These are phyloP conservation scores for Castanea mollissima DNA, from an alignment of 306 rosid genomes.

Conservation along the genomic window DNA sequence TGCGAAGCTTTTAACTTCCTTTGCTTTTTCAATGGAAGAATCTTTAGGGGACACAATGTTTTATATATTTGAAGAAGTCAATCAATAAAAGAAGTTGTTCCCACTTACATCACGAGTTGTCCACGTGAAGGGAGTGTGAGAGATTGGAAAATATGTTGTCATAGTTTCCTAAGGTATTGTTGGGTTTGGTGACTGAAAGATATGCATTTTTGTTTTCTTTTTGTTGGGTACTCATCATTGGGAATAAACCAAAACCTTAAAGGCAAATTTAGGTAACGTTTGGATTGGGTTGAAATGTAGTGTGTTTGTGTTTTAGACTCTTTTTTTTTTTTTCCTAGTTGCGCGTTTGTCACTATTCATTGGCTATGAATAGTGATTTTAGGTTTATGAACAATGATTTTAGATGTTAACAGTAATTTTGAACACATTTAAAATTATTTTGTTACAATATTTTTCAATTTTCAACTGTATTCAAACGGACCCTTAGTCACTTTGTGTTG, in stretches of 20 bases:
- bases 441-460: too few species aligned
- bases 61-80: slow-evolving; percentile 12
- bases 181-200: slow-evolving; percentile 37
- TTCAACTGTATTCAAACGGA: too few species aligned
- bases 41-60: background rate
- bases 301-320: too few species aligned
- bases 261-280: background rate
- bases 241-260: slow-evolving; percentile 17
- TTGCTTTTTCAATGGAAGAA: slow-evolving; percentile 30
- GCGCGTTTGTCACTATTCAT: too few species aligned
- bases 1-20: slow-evolving; percentile 9
- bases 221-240: slow-evolving; percentile 39
- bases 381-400: too few species aligned
- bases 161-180: slow-evolving; percentile 23
- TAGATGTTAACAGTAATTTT: too few species aligned
- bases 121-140: slow-evolving; percentile 80
- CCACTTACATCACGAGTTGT: slow-evolving; percentile 64
- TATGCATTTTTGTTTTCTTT: slow-evolving; percentile 5
- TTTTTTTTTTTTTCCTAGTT: too few species aligned
- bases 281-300: too few species aligned
- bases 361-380: too few species aligned
- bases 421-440: too few species aligned
- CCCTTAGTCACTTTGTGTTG: slow-evolving; percentile 12
- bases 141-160: slow-evolving; percentile 12
- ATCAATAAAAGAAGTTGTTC: background rate